Evolutionary conservation across 371 early-diverging fungal species (phyloP), one percentile per base, ranked within the genome.

Genomic region (Rhizopus arrhizus): DNA sequence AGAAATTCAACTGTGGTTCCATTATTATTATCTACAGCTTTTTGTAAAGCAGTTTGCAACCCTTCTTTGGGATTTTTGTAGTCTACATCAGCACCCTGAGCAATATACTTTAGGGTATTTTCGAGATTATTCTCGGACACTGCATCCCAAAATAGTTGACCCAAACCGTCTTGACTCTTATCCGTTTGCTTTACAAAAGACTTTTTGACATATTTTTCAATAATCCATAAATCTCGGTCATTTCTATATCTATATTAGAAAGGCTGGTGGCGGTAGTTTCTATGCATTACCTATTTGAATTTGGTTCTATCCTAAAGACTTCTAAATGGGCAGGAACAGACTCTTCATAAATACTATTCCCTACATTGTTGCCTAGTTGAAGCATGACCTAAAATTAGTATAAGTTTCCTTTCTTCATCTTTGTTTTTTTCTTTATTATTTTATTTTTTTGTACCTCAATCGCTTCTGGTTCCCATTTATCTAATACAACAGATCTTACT

Each of bases 381-480:
- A 86, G 74, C 90, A 95, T 91, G 11, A 91, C 74, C 78, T 91
- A 70, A 12, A 22, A n/a, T 51, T 28, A n/a, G 35, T n/a, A 13
- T 46, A 31, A 42, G 5, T 43, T 16, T 50, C 2, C 16, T 15
- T 22, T 9, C 40, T 9, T 5, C 11, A 3, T 22, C 43, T 43
- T 22, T 8, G 2, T 28, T 13, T 22, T 13, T 13, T 64, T 3
- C 16, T 15, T 22, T 9, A 40, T 9, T 0, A 2, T 0, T 22
- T n/a, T 36, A 13, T 8, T 0, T 28, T 13, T 22, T 13, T 13
- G 62, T 80, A 85, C 85, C 55, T 87, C 88, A 11, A 88, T 82
- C 6, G 83, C 59, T 57, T 94, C 92, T 2, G 89, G 77, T 57
- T 93, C 94, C 95, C 94, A 95, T 56, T 90, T 88, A 74, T 97